phyloP scores from a whole-genome alignment of 164 flowering plant genomes.

The Warburgia ugandensis region DNA sequence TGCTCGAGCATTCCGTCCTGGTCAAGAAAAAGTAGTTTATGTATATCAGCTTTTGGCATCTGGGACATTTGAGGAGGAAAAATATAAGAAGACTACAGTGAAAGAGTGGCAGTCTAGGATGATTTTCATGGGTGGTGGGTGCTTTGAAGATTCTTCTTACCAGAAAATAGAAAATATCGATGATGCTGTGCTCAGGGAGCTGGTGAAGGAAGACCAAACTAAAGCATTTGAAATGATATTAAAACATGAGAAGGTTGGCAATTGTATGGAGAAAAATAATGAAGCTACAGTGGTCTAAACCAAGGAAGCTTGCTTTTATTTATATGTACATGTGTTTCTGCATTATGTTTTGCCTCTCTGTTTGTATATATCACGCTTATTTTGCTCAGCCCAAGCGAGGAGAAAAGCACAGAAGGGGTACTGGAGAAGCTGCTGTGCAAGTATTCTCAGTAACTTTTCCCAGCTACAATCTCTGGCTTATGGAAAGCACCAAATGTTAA shows the following conservation, averaged over 20 bases:
- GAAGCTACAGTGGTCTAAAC: no score
- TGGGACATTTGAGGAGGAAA: constrained; percentile 75
- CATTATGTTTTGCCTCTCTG: no score
- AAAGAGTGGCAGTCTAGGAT: constrained; percentile 87
- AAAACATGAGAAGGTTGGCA: constrained; percentile 75
- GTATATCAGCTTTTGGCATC: constrained; percentile 75
- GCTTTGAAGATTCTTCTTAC: constrained; percentile 62
- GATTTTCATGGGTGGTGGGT: constrained; percentile 73
- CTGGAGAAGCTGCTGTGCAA: no score
- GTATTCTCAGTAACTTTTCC: no score
- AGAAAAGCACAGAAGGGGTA: no score
- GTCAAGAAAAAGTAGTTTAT: constrained; percentile 80
- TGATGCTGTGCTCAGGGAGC: constrained; percentile 72
- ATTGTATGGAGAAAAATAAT: no score
- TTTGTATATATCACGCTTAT: no score
- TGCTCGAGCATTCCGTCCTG: constrained; percentile 95
- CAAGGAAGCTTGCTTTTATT: no score
- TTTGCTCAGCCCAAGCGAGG: no score
- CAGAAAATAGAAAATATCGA: constrained; percentile 78
- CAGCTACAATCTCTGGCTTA: no score
- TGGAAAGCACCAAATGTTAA: no score
- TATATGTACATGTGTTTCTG: no score
- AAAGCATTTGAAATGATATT: constrained; percentile 58
- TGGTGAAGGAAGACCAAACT: constrained; percentile 63
- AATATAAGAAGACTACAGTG: constrained; percentile 67